Percentiles rank a stretch among this genome's conserved stretches.
These are phyloP conservation scores for Lasiodiplodia hormozganensis DNA, from an alignment of 2,329 filamentous ascomycete genomes.

Conservation along the genomic window DNA sequence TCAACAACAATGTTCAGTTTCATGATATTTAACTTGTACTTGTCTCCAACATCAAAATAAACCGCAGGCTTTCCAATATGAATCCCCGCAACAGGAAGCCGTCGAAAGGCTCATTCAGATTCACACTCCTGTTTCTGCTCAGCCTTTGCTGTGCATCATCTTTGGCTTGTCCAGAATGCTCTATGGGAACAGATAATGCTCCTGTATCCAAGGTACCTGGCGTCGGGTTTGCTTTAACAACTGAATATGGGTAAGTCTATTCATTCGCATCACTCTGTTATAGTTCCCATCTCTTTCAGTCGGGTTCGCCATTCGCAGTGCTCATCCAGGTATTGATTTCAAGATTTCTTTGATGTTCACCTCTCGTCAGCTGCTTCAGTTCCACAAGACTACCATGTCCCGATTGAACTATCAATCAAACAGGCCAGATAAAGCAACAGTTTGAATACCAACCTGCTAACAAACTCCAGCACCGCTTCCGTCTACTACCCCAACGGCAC, in stretches of 20 bases:
- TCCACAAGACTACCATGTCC: neutral
- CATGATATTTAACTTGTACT: neutral
- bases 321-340: neutral
- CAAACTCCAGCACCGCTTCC: conserved; percentile 10
- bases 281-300: neutral
- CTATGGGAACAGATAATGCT: neutral
- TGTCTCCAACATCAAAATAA: no score
- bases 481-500: conserved; percentile 3
- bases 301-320: neutral
- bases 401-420: neutral
- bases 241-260: neutral
- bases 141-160: neutral
- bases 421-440: neutral
- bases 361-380: neutral
- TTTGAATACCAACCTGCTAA: neutral
- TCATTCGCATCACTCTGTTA: neutral
- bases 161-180: neutral
- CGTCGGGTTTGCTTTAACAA: neutral
- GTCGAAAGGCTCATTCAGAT: neutral
- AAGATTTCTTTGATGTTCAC: neutral
- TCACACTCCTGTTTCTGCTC: neutral
- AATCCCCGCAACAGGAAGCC: neutral
- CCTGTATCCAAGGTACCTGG: neutral
- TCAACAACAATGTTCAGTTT: neutral
- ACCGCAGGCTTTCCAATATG: neutral